Percentiles rank a stretch among this genome's conserved stretches.
phyloP scores from a whole-genome alignment of 108 stramenopile genomes.

The Epithemia pelagica region DNA sequence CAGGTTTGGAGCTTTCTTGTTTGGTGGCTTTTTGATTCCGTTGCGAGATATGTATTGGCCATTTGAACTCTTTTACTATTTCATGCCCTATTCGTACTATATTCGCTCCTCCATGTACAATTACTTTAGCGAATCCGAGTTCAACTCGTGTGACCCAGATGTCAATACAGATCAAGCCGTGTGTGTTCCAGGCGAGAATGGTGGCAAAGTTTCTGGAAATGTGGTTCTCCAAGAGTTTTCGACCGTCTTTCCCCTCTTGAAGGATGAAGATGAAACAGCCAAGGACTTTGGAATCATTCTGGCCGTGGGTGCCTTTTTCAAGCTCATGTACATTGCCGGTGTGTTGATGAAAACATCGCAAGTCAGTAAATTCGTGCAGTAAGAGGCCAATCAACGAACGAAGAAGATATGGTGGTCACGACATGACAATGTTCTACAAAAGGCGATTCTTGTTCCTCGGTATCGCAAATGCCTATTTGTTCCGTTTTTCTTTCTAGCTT shows the following conservation, averaged over 20 bases:
- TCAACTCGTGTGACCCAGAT: conserved; percentile 6
- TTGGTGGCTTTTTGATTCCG: conserved; percentile 28
- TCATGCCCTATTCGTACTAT: conserved; percentile 23
- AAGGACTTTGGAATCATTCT: conserved; percentile 11
- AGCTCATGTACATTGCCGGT: conserved; percentile 11
- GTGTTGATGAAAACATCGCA: conserved; percentile 10
- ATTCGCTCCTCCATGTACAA: conserved; percentile 16
- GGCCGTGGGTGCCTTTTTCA: conserved; percentile 12
- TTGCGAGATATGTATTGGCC: conserved; percentile 20
- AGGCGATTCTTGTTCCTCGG: too few relatives aligned
- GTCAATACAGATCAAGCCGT: not conserved
- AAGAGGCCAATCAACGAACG: too few relatives aligned
- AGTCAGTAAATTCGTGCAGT: not conserved
- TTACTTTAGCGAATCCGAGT: conserved; percentile 9
- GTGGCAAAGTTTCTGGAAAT: conserved; percentile 9
- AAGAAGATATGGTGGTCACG: too few relatives aligned
- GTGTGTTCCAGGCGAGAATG: not conserved
- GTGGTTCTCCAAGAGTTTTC: conserved; percentile 16
- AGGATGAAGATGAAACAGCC: conserved; percentile 10
- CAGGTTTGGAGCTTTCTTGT: conserved; percentile 25
- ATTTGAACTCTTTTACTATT: conserved; percentile 23
- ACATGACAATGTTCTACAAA: too few relatives aligned
- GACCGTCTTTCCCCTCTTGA: conserved; percentile 15
- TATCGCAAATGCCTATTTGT: too few relatives aligned
- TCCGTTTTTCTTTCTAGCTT: too few relatives aligned